Evolutionary conservation across 441 rosid species (phyloP), one percentile per base, ranked within the genome.

Genomic region (Euphorbia schlechtendalii): DNA sequence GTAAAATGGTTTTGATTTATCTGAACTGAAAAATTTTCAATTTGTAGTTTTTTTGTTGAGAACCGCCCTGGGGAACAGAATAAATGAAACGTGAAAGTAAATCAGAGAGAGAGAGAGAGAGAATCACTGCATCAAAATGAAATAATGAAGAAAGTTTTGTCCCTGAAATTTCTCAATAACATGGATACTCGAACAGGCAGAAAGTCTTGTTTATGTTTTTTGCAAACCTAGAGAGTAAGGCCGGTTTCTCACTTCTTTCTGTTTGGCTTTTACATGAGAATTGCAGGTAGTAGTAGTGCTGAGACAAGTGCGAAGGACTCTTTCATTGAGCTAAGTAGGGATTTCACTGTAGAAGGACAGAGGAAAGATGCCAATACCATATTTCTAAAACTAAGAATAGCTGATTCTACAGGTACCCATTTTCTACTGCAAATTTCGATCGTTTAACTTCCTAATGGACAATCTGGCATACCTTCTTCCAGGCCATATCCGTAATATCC

Each of bases 401-500:
- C 85, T 21, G 95, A 93, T 72, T 76, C 91, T 51, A 73, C 82
- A 83, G 98, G 98, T 90, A 32, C 34, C 63, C 65, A 25, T 20
- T 61, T 45, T 56, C 46, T 51, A 11, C 55, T 4, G 59, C 43
- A 22, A 30, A n/a, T 56, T 55, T 46, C 34, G 7, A 25, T 43
- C 18, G 32, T 69, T 15, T 54, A 38, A 11, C 34, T 32, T 32
- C 40, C 54, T 25, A 45, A 62, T 13, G 48, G 27, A n/a, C 30
- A 11, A 38, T 45, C 17, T 56, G 17, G 15, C 71, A 32, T 13
- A 0, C 63, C 13, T 68, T 32, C 57, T 25, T 11, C 77, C 54
- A 92, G 98, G 96, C 56, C 82, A 87, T 70, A 59, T 78, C 56
- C 96, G 89, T 61, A 86, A 87, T 72, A 92, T 92, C 60, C 96